These are phyloP conservation scores for Cornus suecica DNA, from an alignment of 148 eudicot genomes.

Conservation along the genomic window DNA sequence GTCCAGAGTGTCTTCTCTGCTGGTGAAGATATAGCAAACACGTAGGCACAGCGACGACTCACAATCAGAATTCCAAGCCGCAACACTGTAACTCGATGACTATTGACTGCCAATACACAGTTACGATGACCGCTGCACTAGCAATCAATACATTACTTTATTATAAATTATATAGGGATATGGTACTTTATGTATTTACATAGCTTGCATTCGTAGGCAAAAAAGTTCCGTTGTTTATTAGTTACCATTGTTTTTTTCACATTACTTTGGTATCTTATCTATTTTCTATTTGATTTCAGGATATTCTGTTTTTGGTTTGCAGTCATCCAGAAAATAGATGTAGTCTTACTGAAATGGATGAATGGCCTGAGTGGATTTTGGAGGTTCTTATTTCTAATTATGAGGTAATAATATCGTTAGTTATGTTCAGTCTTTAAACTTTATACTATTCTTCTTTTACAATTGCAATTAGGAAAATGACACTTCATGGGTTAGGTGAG, in stretches of 20 bases:
- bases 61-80: too few relatives aligned
- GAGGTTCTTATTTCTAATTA: constrained; percentile 89
- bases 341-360: constrained; percentile 84
- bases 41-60: too few relatives aligned
- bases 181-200: neutral
- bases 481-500: neutral
- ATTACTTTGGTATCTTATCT: constrained; percentile 11
- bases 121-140: too few relatives aligned
- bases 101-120: too few relatives aligned
- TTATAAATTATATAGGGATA: neutral
- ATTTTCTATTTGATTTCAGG: constrained; percentile 69
- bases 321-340: constrained; percentile 89
- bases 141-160: too few relatives aligned
- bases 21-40: too few relatives aligned
- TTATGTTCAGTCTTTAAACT: neutral
- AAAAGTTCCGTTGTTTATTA: neutral
- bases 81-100: too few relatives aligned
- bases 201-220: neutral
- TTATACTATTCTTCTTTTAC: neutral
- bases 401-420: constrained; percentile 54
- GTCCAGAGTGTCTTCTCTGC: too few relatives aligned
- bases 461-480: neutral
- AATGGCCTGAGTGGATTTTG: constrained; percentile 99
- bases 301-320: constrained; percentile 99
- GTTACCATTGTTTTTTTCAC: neutral